Evolutionary conservation across 1,284 basidiomycete genomes (phyloP).

Genomic region (Golubevia sp.): DNA sequence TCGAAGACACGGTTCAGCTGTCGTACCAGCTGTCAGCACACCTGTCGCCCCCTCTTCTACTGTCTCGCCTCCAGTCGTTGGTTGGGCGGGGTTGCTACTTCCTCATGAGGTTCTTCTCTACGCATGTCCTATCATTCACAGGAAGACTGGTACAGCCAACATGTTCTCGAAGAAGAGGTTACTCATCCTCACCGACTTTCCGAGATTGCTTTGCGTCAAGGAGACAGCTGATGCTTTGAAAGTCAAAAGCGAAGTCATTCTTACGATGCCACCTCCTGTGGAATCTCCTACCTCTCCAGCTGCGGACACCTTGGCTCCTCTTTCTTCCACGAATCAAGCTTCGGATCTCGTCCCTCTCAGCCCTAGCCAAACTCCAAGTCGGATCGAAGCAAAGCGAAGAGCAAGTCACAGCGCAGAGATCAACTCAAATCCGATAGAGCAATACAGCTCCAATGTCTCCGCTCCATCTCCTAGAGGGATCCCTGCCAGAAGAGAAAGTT

Average conservation of each 20-base stretch:
- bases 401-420: neutral
- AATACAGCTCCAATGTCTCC: neutral
- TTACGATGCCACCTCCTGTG: conserved; percentile 46
- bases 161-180: conserved; percentile 64
- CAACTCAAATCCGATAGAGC: neutral
- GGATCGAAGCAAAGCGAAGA: neutral
- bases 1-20: neutral
- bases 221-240: conserved; percentile 61
- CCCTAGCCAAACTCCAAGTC: neutral
- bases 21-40: neutral
- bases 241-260: conserved; percentile 64
- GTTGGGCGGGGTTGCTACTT: conserved; percentile 41
- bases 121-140: conserved; percentile 38
- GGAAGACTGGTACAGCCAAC: conserved; percentile 39
- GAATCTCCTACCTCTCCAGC: neutral
- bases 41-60: neutral
- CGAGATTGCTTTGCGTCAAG: conserved; percentile 66
- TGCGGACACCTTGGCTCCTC: conserved; percentile 3
- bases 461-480: neutral
- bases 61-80: conserved; percentile 4
- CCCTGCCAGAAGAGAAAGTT: neutral
- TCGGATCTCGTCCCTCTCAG: neutral
- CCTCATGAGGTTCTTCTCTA: conserved; percentile 47
- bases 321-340: neutral
- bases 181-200: conserved; percentile 66